Evolutionary conservation across 1,284 basidiomycete species (phyloP), one percentile per base, ranked within the genome.

Genomic region (Veloboletus limbatus): DNA sequence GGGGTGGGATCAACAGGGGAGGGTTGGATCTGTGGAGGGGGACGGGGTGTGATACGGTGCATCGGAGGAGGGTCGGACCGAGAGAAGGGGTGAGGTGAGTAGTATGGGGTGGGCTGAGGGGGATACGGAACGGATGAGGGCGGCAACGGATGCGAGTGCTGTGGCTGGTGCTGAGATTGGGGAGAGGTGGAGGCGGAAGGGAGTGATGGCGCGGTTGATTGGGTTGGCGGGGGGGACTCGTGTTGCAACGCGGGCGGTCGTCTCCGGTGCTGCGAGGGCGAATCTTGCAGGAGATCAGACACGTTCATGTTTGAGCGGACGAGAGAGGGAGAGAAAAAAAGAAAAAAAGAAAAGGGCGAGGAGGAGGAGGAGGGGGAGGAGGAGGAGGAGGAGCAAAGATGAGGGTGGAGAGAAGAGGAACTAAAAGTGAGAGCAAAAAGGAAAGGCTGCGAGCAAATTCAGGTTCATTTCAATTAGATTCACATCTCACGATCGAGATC

Each of bases 251-350:
- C n/a, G 10, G 65, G 53, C 2, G 63, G 65, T 0, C 63, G 53
- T 48, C 63, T 47, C 65, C 71, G 58, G 74, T 54, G 62, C 30
- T 75, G 81, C 0, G 82, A 83, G 34, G 85, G 85, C 0, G 83
- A 79, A 64, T 83, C 82, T 57, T 84, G 81, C 26, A 88, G 70
- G 47, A 88, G 77, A 54, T 73, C 78, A 33, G 80, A 79, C 55
- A 88, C 81, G 68, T 88, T 85, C 85, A 88, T 87, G 2, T 3
- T 40, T 32, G 35, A 7, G 28, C 4, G 3, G 9, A n/a, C n/a
- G n/a, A n/a, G n/a, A n/a, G n/a, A n/a, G n/a, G n/a, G n/a, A 32
- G 20, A 26, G 25, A 5, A 21, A 18, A 21, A 43, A 7, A n/a
- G 5, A 32, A 9, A 17, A 7, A n/a, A 21, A 30, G 43, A 46